Evolutionary conservation across 352 stramenopile species (phyloP).

Genomic region (Phytophthora palmivora): DNA sequence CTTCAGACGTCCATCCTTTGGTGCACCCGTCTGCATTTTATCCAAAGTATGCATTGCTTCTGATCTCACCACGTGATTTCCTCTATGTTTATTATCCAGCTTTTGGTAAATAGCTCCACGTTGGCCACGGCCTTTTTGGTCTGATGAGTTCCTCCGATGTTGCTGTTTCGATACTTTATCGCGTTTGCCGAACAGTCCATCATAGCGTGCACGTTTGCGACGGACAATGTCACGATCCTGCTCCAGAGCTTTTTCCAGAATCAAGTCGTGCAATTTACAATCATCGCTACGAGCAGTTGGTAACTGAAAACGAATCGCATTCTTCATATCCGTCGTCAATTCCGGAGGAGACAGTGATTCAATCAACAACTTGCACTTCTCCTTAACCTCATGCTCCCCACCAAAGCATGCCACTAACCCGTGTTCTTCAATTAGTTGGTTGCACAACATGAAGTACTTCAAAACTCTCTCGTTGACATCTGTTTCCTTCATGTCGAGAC

Average conservation of each 20-base stretch:
- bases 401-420: conserved; percentile 4
- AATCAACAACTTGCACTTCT: conserved; percentile 22
- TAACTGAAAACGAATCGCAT: conserved; percentile 17
- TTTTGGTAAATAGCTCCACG: not conserved
- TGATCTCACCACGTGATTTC: no score
- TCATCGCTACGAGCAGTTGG: not conserved
- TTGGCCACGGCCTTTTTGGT: conserved; percentile 2
- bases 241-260: conserved; percentile 16
- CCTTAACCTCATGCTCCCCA: not conserved
- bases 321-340: conserved; percentile 6
- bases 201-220: conserved; percentile 15
- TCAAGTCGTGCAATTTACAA: conserved; percentile 17
- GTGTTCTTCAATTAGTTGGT: conserved; percentile 11
- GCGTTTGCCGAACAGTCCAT: conserved; percentile 6
- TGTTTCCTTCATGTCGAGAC: not conserved
- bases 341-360: conserved; percentile 5
- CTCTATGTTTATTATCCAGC: no score
- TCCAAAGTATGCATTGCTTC: no score
- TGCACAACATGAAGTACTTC: conserved; percentile 16
- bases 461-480: conserved; percentile 9
- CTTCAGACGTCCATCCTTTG: conserved; percentile 10
- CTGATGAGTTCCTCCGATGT: not conserved
- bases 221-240: conserved; percentile 16
- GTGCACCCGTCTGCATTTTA: not conserved
- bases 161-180: not conserved